Base-by-base conservation (phyloP, 208 protist genomes). In the Spongospora subterranea region DNA sequence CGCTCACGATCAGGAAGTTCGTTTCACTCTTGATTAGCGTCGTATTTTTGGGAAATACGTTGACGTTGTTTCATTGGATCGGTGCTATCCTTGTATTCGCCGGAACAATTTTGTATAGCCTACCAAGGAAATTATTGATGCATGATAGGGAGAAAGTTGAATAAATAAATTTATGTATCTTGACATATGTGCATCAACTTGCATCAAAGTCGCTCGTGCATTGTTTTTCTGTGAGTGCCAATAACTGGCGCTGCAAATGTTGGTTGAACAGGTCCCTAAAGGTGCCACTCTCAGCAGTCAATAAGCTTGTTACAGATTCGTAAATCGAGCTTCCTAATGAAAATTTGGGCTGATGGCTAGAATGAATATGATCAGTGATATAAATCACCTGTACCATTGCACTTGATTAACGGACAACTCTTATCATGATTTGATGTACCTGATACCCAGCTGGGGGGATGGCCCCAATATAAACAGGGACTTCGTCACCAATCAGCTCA, bases 1-100 rank as follows among this genome's bases (percentile, higher is more conserved):
- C 71, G n/a, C n/a, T 82, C 6, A 82, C 71, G 6, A 35, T 82
- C n/a, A 6, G 71, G 13, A 82, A 82, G n/a, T 82, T 82, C n/a
- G 13, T 82, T 6, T 82, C 71, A 20, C 40, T 82, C 6, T 17
- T 82, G 35, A 82, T 82, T 43, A 82, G 71, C n/a, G 71, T 35
- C 6, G 6, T 82, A 43, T 82, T 82, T 82, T 20, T 82, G 35
- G 71, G 71, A 6, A 82, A 82, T 43, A n/a, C 6, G 6, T 35
- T 82, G 17, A 82, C 71, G 6, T 20, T 35, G n/a, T 43, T 39
- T 35, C 71, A 82, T 82, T 82, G 71, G 71, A 35, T 82, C 13
- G 71, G 71, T 20, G 40, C 71, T 82, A 43, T 43, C 6, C 17
- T 82, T 13, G 71, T 82, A n/a, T 82, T 82, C n/a, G 6, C 35